Percentiles rank a stretch among this genome's conserved stretches.
phyloP scores from a whole-genome alignment of 805 yeast species.

The Cyberlindnera americana region DNA sequence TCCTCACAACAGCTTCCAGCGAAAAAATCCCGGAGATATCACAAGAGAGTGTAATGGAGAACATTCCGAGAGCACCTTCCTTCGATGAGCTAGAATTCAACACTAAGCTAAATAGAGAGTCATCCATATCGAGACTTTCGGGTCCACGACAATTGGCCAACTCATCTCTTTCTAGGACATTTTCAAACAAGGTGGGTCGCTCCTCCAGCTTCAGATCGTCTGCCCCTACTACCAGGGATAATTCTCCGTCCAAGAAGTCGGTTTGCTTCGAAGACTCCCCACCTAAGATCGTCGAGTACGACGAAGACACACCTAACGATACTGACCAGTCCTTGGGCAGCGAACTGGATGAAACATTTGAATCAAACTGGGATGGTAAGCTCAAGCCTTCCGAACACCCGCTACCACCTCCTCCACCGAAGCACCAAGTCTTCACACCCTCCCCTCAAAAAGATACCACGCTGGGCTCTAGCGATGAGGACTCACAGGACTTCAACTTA shows the following conservation, averaged over 20 bases:
- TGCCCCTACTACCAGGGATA: slow-evolving; percentile 20
- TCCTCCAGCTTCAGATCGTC: slow-evolving; percentile 15
- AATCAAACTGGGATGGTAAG: slow-evolving; percentile 28
- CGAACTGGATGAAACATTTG: slow-evolving; percentile 15
- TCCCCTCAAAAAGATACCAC: slow-evolving; percentile 25
- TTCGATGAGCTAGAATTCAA: slow-evolving; percentile 33
- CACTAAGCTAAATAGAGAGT: slow-evolving; percentile 27
- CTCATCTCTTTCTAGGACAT: slow-evolving; percentile 21
- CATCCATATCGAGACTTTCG: slow-evolving; percentile 26
- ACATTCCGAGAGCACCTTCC: slow-evolving; percentile 27
- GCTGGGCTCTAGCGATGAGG: slow-evolving; percentile 27
- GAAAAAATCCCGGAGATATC: background rate
- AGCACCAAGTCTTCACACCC: slow-evolving; percentile 23
- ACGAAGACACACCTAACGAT: slow-evolving; percentile 25
- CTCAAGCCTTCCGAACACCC: slow-evolving; percentile 27
- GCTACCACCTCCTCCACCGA: slow-evolving; percentile 36
- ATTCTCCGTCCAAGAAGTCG: slow-evolving; percentile 34
- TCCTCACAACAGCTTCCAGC: slow-evolving; percentile 2
- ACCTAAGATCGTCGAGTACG: slow-evolving; percentile 36
- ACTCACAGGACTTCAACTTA: slow-evolving; percentile 25
- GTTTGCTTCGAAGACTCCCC: slow-evolving; percentile 39
- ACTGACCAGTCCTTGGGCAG: slow-evolving; percentile 24
- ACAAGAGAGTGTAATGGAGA: slow-evolving; percentile 19
- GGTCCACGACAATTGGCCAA: slow-evolving; percentile 30
- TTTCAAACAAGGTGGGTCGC: slow-evolving; percentile 18